phyloP scores from a whole-genome alignment of 106 monocot genomes.

The Dendrobium nobile region DNA sequence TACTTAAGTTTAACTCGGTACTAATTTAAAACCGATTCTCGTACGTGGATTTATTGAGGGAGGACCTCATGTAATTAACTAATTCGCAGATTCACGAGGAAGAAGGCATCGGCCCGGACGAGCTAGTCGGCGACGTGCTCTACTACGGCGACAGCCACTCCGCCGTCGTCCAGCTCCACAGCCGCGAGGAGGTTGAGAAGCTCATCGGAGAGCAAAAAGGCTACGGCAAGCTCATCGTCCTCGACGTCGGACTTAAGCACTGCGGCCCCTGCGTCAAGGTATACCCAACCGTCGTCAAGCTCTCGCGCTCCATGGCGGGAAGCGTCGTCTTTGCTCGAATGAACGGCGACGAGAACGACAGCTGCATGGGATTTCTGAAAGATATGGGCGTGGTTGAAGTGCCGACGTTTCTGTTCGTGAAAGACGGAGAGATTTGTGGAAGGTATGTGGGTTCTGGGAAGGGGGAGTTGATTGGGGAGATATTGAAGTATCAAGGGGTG shows the following conservation, averaged over 20 bases:
- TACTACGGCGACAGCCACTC: slow-evolving; percentile 94
- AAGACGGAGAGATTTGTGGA: slow-evolving; percentile 59
- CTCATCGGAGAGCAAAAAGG: slow-evolving; percentile 38
- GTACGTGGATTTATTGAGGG: too few species aligned
- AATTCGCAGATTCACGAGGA: slow-evolving; percentile 58
- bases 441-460: slow-evolving; percentile 90
- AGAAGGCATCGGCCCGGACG: slow-evolving; percentile 71
- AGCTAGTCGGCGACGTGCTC: slow-evolving; percentile 71
- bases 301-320: slow-evolving; percentile 78
- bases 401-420: slow-evolving; percentile 85
- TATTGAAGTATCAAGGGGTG: slow-evolving; percentile 88
- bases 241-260: slow-evolving; percentile 93
- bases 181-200: slow-evolving; percentile 48
- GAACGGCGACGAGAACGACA: slow-evolving; percentile 97
- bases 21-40: too few species aligned
- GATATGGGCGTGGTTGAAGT: slow-evolving; percentile 86
- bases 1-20: too few species aligned
- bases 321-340: slow-evolving; percentile 76
- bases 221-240: slow-evolving; percentile 63
- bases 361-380: slow-evolving; percentile 80
- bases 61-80: too few species aligned
- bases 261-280: slow-evolving; percentile 99
- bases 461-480: slow-evolving; percentile 92
- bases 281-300: slow-evolving; percentile 78
- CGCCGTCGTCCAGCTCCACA: slow-evolving; percentile 72